Base-by-base conservation (phyloP, 1,139 yeast genomes). In the Suhomyces guaymorum region DNA sequence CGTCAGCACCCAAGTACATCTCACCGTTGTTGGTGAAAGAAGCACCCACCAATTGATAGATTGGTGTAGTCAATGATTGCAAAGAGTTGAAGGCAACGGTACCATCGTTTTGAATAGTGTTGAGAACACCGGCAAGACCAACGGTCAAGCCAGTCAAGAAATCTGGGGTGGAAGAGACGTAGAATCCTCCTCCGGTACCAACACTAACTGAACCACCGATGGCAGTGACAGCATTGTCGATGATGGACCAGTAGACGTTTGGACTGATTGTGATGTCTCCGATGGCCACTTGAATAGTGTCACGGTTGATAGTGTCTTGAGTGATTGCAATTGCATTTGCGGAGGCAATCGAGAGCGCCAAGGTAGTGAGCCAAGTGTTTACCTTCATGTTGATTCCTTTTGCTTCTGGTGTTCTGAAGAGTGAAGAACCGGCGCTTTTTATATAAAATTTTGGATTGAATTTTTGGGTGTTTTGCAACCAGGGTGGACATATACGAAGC, bases 201-300 rank as follows among this genome's bases (percentile, higher is more conserved):
- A 39, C 49, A 15, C 28, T 32, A 13, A 48, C 35, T 3, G 38
- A 23, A 1, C 53, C 53, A 6, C 26, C 32, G 12, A 48, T 25
- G 10, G 30, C 28, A 4, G 44, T 38, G 9, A 40, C 14, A 4
- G 44, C 42, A 23, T 46, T 45, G 35, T 46, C 33, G 16, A 48
- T 37, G 17, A 48, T 37, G n/a, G 52, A 45, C 35, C 39, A 44
- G 25, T 42, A 41, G 4, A 40, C 48, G 13, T 42, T 43, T 3
- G 47, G 36, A 13, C 35, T 32, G 28, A 49, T 33, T 8, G 22
- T 33, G 8, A 46, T 36, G 15, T 35, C 46, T 4, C 46, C 49
- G 26, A 39, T 26, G 7, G 11, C 13, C 7, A 37, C 15, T 10
- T 16, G 14, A 13, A 41, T 20, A 8, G 44, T 37, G 27, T 41